These are phyloP conservation scores for Dissoconium aciculare DNA, from an alignment of 2,329 filamentous ascomycete genomes.

Conservation along the genomic window DNA sequence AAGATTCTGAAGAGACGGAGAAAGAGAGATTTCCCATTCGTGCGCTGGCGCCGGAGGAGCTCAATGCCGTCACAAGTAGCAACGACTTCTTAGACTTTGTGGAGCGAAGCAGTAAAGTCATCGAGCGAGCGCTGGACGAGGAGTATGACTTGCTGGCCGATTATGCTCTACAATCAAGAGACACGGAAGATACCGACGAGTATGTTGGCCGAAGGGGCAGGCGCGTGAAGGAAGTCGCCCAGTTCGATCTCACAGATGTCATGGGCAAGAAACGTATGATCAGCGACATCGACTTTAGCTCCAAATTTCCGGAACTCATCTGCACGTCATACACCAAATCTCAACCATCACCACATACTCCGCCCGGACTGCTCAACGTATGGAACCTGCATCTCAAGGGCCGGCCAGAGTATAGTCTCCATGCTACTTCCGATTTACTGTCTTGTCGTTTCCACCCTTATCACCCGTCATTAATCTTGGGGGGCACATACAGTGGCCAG, in stretches of 20 bases:
- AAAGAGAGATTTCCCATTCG: constrained; percentile 54
- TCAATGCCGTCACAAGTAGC: constrained; percentile 78
- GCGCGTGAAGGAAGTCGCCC: constrained; percentile 70
- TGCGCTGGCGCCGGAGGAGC: constrained; percentile 67
- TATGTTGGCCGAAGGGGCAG: constrained; percentile 57
- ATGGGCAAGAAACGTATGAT: constrained; percentile 98
- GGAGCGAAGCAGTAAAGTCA: constrained; percentile 89
- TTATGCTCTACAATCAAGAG: constrained; percentile 65
- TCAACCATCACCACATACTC: constrained; percentile 56
- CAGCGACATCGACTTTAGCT: constrained; percentile 86
- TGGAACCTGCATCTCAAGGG: constrained; percentile 96
- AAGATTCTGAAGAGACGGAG: constrained; percentile 31
- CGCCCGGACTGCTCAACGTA: constrained; percentile 83
- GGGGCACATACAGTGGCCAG: constrained; percentile 91
- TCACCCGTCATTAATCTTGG: constrained; percentile 89
- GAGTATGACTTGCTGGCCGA: constrained; percentile 94
- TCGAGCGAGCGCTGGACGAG: constrained; percentile 86
- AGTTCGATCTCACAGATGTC: constrained; percentile 70
- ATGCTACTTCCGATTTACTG: constrained; percentile 87
- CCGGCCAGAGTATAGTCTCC: constrained; percentile 89
- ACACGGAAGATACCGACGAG: constrained; percentile 58
- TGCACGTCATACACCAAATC: constrained; percentile 87
- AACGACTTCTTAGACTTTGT: constrained; percentile 92
- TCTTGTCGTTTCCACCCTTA: constrained; percentile 97
- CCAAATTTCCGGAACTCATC: constrained; percentile 77